A percentile compares a stretch with the other conserved stretches of the same genome.
Conservation (phyloP, 768 basidiomycete genomes). For the Termitomyces sp. region DNA sequence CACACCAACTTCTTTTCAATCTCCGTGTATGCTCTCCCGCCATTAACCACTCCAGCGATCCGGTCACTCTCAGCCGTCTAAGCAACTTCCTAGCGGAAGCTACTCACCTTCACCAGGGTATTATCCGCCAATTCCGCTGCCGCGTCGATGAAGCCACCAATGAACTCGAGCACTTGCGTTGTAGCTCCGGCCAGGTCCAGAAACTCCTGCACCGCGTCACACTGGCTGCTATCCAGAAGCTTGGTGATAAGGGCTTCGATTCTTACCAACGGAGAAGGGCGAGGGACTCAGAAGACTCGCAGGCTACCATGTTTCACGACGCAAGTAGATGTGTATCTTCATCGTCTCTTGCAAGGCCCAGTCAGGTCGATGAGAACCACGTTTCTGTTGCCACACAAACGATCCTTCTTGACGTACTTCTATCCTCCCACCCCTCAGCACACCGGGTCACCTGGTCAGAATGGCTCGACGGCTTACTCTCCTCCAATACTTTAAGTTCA, state of each 20-base stretch:
- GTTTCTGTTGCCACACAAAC: conserved; percentile 29
- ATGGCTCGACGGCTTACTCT: conserved; percentile 31
- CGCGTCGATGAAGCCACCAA: conserved; percentile 49
- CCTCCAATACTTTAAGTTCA: conserved; percentile 30
- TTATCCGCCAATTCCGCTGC: conserved; percentile 50
- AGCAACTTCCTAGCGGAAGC: conserved; percentile 47
- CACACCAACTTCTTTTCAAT: conserved; percentile 50
- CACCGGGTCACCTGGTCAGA: conserved; percentile 33
- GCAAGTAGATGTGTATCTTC: conserved; percentile 15
- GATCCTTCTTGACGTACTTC: conserved; percentile 18
- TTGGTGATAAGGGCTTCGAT: conserved; percentile 32
- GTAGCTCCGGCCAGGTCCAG: conserved; percentile 41
- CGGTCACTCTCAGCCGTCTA: conserved; percentile 39
- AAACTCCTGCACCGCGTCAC: conserved; percentile 41
- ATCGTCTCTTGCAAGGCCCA: conserved; percentile 14
- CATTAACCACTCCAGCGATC: conserved; percentile 33
- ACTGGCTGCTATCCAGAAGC: conserved; percentile 42
- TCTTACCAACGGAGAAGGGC: conserved; percentile 32
- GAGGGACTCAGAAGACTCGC: conserved; percentile 68
- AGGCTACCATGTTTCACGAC: conserved; percentile 42
- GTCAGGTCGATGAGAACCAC: conserved; percentile 15
- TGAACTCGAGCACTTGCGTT: conserved; percentile 47
- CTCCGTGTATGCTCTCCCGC: conserved; percentile 49
- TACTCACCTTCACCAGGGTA: conserved; percentile 38
- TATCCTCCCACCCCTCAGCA: conserved; percentile 5